phyloP scores from a whole-genome alignment of 306 rosid species.

The Abrus pulchellus region DNA sequence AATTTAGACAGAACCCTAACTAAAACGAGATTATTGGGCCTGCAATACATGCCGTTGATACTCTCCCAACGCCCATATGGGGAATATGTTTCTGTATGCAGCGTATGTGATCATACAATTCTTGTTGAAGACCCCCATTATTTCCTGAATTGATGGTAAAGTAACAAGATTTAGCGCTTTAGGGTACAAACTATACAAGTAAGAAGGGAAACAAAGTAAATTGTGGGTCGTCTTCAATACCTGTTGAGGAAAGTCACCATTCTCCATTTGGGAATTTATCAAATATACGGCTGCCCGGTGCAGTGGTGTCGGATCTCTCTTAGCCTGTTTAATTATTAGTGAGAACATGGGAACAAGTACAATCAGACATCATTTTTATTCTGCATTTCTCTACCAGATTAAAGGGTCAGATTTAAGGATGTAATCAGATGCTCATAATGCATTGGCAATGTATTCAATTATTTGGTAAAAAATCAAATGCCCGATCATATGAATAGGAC shows the following conservation, averaged over 20 bases:
- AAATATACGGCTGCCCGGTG: slow-evolving; percentile 77
- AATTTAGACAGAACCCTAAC: background rate
- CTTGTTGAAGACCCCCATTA: slow-evolving; percentile 88
- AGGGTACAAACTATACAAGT: background rate
- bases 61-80: slow-evolving; percentile 93
- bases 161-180: slow-evolving; percentile 19
- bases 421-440: background rate
- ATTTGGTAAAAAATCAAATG: background rate
- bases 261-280: slow-evolving; percentile 86
- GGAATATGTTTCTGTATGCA: slow-evolving; percentile 87
- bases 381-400: background rate
- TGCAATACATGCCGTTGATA: slow-evolving; percentile 63
- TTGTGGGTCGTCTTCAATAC: slow-evolving; percentile 48
- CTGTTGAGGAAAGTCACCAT: slow-evolving; percentile 91
- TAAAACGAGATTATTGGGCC: slow-evolving; percentile 35
- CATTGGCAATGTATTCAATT: background rate
- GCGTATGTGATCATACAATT: slow-evolving; percentile 88
- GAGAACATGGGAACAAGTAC: background rate
- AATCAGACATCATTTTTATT: background rate
- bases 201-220: background rate
- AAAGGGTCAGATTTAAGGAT: background rate
- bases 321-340: slow-evolving; percentile 57
- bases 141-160: slow-evolving; percentile 63
- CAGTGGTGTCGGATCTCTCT: slow-evolving; percentile 78
- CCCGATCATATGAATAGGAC: too few relatives aligned